phyloP scores from a whole-genome alignment of 495 filamentous ascomycete genomes.

The Elaphomyces granulatus region DNA sequence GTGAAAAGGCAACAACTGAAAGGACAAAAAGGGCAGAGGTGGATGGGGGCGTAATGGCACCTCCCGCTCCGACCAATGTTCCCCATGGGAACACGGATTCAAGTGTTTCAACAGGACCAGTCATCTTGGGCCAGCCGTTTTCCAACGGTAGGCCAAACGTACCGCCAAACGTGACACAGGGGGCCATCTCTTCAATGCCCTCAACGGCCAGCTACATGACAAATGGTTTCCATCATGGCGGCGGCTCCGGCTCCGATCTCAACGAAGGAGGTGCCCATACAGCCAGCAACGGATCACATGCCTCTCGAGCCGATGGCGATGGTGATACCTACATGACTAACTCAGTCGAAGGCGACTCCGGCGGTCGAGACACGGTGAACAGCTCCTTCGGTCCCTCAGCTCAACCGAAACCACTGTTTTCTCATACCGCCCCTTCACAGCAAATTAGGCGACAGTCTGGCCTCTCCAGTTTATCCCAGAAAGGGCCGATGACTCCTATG shows the following conservation, averaged over 20 bases:
- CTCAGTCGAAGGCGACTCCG: constrained; percentile 27
- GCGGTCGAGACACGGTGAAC: constrained; percentile 26
- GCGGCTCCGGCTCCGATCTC: constrained; percentile 35
- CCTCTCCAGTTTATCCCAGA: constrained; percentile 46
- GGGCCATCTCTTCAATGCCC: constrained; percentile 13
- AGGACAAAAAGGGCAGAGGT: constrained; percentile 42
- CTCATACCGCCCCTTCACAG: constrained; percentile 37
- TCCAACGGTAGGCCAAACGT: constrained; percentile 38
- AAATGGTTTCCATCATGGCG: constrained; percentile 34
- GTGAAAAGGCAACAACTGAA: constrained; percentile 50
- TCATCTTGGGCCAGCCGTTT: constrained; percentile 45
- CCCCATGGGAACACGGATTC: constrained; percentile 33
- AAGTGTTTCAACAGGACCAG: constrained; percentile 37
- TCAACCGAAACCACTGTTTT: constrained; percentile 34
- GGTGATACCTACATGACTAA: constrained; percentile 39
- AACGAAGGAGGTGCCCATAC: constrained; percentile 27
- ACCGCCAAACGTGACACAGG: constrained; percentile 19
- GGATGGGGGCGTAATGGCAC: constrained; percentile 13
- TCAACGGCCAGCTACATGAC: constrained; percentile 35
- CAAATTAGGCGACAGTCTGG: constrained; percentile 37
- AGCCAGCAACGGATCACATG: constrained; percentile 52
- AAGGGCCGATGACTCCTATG: constrained; percentile 57
- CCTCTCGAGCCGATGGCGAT: constrained; percentile 46
- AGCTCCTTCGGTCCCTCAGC: constrained; percentile 41
- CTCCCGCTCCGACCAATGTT: constrained; percentile 22